Evolutionary conservation across 495 filamentous ascomycete species (phyloP).

Genomic region (Sordaria brevicollis): DNA sequence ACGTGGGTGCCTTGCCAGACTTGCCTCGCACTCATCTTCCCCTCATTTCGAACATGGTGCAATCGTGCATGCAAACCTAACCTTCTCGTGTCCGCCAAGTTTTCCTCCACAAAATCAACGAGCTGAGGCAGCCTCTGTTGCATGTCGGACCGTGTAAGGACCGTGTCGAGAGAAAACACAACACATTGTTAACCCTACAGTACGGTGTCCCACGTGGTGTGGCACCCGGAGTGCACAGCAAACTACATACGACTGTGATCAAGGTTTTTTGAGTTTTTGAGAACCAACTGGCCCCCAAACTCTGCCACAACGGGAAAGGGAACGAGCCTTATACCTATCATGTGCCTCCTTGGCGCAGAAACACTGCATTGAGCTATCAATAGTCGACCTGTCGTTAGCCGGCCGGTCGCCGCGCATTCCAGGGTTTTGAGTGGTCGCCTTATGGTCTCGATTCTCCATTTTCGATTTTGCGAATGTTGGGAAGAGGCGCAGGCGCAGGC

Average conservation of each 20-base stretch:
- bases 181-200: too few species aligned
- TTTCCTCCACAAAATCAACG: background rate
- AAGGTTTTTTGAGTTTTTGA: background rate
- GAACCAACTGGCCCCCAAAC: background rate
- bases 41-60: background rate
- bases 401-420: background rate
- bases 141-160: background rate
- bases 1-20: background rate
- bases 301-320: background rate
- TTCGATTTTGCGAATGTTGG: too few species aligned
- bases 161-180: background rate
- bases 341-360: background rate
- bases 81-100: background rate
- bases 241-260: background rate
- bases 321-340: background rate
- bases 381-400: background rate
- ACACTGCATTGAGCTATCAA: background rate
- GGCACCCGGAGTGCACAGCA: background rate
- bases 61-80: background rate
- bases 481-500: too few species aligned
- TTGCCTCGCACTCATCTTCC: background rate
- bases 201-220: background rate
- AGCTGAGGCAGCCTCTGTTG: background rate
- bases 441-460: background rate
- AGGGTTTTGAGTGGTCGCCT: background rate